Evolutionary conservation across 257 asterid genomes (phyloP).

Genomic region (Nicotiana otophora): DNA sequence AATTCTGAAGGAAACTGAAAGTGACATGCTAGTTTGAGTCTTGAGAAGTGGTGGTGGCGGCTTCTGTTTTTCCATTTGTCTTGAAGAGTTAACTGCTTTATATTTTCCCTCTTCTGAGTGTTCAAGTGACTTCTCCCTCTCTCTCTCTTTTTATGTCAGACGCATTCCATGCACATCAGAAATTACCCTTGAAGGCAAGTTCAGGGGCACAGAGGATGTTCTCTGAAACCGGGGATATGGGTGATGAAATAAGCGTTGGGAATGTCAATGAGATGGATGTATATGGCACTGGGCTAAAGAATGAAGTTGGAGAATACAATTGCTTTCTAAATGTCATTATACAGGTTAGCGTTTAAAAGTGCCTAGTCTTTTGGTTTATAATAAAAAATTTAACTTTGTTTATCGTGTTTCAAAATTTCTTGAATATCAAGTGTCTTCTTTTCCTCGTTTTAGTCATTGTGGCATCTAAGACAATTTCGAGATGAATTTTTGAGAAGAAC

Average conservation of each 20-base stretch:
- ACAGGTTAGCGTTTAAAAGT: conserved; percentile 56
- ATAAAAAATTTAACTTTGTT: conserved; percentile 6
- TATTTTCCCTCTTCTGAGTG: not conserved
- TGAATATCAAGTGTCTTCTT: conserved; percentile 11
- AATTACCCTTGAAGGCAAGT: conserved; percentile 32
- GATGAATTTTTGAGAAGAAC: conserved; percentile 72
- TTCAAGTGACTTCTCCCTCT: not conserved
- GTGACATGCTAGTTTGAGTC: not conserved
- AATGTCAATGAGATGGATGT: conserved; percentile 35
- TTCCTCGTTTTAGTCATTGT: conserved; percentile 53
- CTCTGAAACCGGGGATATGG: conserved; percentile 29
- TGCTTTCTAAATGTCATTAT: conserved; percentile 97
- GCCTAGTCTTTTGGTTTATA: not conserved
- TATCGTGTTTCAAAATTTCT: not conserved
- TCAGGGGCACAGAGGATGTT: conserved; percentile 35
- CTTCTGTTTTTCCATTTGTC: not conserved
- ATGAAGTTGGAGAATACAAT: conserved; percentile 94
- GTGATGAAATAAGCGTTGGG: conserved; percentile 25
- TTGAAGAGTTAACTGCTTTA: not conserved
- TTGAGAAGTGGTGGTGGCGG: not conserved
- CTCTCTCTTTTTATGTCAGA: conserved; percentile 33
- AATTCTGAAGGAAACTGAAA: not conserved
- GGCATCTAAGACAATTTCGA: conserved; percentile 81
- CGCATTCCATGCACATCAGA: conserved; percentile 45
- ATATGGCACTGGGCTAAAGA: conserved; percentile 79